Evolutionary conservation across 176 grass and related monocot species (phyloP).

Genomic region (Guadua angustifolia): DNA sequence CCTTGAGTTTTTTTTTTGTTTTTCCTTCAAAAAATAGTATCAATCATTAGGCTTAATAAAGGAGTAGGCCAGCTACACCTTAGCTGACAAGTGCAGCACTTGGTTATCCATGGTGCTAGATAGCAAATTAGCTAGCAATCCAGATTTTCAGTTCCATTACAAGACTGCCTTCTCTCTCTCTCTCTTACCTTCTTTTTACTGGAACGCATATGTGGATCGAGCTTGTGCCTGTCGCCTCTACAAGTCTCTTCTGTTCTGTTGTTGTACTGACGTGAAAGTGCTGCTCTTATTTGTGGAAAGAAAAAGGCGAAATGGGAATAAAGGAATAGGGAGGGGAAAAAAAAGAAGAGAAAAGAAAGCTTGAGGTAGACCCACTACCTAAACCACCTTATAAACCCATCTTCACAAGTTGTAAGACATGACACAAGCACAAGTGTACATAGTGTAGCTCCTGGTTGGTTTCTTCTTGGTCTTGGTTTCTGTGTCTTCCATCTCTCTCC

Average conservation of each 20-base stretch:
- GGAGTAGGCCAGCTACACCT: constrained; percentile 29
- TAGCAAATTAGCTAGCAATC: constrained; percentile 34
- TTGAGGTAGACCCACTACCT: constrained; percentile 62
- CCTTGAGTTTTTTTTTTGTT: background rate
- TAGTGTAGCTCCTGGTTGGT: background rate
- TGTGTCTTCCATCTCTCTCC: constrained; percentile 29
- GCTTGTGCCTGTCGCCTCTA: background rate
- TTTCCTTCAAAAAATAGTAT: background rate
- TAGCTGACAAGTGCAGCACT: constrained; percentile 41
- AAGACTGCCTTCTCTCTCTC: background rate
- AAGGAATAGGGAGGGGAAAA: background rate
- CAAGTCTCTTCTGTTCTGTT: background rate
- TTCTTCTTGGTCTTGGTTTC: no score
- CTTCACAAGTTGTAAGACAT: constrained; percentile 35
- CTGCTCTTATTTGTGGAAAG: constrained; percentile 44
- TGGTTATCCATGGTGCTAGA: constrained; percentile 24
- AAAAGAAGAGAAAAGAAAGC: background rate
- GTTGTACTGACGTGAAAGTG: constrained; percentile 42
- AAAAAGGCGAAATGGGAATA: constrained; percentile 47
- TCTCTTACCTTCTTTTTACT: background rate
- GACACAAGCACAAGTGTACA: constrained; percentile 28
- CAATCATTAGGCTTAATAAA: no score
- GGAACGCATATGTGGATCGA: background rate
- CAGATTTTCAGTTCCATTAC: constrained; percentile 25
- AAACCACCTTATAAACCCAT: constrained; percentile 73